Percentiles rank a stretch among this genome's conserved stretches.
Conservation (phyloP, 176 grass and related monocot species). For the Triticum aestivum region IWGSC_CS_RefSeq_v2.1 NC_057801.1:53874144-53874643, state of each 20-base stretch:
- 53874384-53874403: slow-evolving; percentile 22
- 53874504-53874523: neutral
- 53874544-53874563: slow-evolving; percentile 87
- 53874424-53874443: slow-evolving; percentile 14
- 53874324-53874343: slow-evolving; percentile 40
- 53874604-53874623: slow-evolving; percentile 86
- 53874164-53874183: neutral
- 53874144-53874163: slow-evolving; percentile 16
- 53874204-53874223: neutral
- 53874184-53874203: neutral
- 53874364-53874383: slow-evolving; percentile 44
- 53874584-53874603: slow-evolving; percentile 80
- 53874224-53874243: slow-evolving; percentile 8
- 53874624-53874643: slow-evolving; percentile 85
- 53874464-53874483: slow-evolving; percentile 9
- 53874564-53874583: slow-evolving; percentile 55
- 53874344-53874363: slow-evolving; percentile 40
- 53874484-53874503: slow-evolving; percentile 19
- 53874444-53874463: slow-evolving; percentile 41
- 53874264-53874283: slow-evolving; percentile 28
- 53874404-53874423: slow-evolving; percentile 3
- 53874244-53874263: slow-evolving; percentile 34
- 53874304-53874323: slow-evolving; percentile 20
- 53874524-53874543: slow-evolving; percentile 86
- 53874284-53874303: slow-evolving; percentile 16